Evolutionary conservation across 306 rosid species (phyloP), one percentile per base, ranked within the genome.

Genomic region (Luffa aegyptiaca): DNA sequence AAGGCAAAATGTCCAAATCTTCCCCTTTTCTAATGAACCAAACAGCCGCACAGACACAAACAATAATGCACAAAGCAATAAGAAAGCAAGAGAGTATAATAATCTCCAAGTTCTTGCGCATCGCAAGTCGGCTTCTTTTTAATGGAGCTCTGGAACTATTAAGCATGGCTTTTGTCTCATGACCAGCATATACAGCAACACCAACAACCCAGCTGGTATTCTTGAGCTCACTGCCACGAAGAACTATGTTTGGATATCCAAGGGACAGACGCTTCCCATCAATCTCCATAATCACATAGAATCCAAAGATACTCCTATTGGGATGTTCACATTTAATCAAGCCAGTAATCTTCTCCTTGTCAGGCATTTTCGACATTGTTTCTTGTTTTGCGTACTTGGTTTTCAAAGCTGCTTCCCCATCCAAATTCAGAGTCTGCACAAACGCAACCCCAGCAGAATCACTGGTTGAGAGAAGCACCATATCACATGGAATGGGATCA

Each of bases 401-500:
- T 83, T 94, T 94, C 96, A 94, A 88, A 89, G 92, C 92, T 1
- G 98, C 90, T 79, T 92, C 98, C 35, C 98, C 98, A 71, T 94
- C 98, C 26, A 94, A 87, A 87, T 90, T 94, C 69, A 87, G 87
- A 18, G 97, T 94, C 83, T 94, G 98, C 79, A 94, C 92, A 82
- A 88, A 94, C 5, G 97, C 97, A 82, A 92, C 94, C 57, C 98
- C 98, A 26, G 96, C 90, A 0, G 97, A 92, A 46, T 94, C 98
- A 81, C 96, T 90, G 3, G 97, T 94, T 5, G 97, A 87, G 14
- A 94, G 91, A 89, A 94, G 83, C 71, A 92, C 96, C 84, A 94
- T 85, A 76, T 94, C 98, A 87, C 97, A 94, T 75, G 98, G 97
- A 70, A 94, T 85, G 6, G 94, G 81, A 70, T 94, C 94, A 41